Evolutionary conservation across 352 stramenopile species (phyloP).

Genomic region (Globisporangium recalcitrans): DNA sequence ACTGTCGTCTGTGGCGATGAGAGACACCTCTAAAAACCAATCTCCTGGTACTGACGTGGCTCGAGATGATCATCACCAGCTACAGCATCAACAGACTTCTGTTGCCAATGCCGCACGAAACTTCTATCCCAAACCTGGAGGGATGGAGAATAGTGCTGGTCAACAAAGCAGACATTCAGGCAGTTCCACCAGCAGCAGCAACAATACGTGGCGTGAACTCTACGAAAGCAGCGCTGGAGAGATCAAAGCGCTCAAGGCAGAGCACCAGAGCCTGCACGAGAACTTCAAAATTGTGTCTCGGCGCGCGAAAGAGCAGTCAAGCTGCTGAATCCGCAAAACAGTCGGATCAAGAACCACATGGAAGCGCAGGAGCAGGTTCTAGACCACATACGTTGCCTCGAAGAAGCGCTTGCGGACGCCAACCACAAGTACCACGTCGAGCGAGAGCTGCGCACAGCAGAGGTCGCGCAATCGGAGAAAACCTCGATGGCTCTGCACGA

Average conservation of each 20-base stretch:
- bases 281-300: conserved; percentile 52
- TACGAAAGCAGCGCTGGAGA: conserved; percentile 25
- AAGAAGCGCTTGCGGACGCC: conserved; percentile 33
- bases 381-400: conserved; percentile 37
- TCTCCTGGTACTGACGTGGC: neutral
- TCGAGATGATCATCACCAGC: neutral
- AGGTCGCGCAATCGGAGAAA: conserved; percentile 51
- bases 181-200: conserved; percentile 6
- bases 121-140: neutral
- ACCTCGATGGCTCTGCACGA: conserved; percentile 47
- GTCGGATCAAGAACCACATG: conserved; percentile 40
- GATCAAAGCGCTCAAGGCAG: conserved; percentile 21
- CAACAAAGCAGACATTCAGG: neutral
- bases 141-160: conserved; percentile 6
- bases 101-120: neutral
- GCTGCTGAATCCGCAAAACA: conserved; percentile 56
- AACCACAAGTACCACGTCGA: conserved; percentile 45
- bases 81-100: neutral
- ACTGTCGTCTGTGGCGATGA: no score
- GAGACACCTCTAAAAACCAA: neutral
- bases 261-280: conserved; percentile 36
- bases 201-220: conserved; percentile 20
- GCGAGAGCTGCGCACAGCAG: conserved; percentile 39
- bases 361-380: conserved; percentile 61
- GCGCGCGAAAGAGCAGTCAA: conserved; percentile 58